A percentile compares a stretch with the other conserved stretches of the same genome.
phyloP scores from a whole-genome alignment of 306 rosid species.

The Macrotyloma uniflorum region DNA sequence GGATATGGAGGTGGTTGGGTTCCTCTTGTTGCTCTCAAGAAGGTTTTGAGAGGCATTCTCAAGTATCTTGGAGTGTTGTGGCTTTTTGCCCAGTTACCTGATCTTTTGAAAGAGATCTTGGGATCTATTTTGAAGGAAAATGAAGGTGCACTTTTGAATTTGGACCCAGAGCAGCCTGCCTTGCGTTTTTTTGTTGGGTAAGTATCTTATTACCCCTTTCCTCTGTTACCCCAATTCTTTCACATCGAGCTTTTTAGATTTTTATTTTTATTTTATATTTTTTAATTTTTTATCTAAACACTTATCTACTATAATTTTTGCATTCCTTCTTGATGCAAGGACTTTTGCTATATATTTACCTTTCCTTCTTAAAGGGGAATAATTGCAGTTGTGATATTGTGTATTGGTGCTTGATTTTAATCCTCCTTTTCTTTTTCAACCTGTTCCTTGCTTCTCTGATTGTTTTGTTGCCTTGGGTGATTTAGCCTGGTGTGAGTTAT shows the following conservation, averaged over 20 bases:
- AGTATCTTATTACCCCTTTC: conserved; percentile 26
- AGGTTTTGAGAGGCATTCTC: conserved; percentile 96
- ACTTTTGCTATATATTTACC: background rate
- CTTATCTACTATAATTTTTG: background rate
- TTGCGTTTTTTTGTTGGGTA: conserved; percentile 98
- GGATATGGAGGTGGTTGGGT: conserved; percentile 99
- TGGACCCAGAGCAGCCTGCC: conserved; percentile 99
- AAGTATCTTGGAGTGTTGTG: conserved; percentile 98
- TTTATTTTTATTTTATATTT: too few species aligned
- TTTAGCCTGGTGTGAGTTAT: background rate
- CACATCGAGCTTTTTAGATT: background rate
- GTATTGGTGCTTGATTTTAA: background rate
- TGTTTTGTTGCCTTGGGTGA: conserved; percentile 5
- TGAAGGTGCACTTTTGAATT: conserved; percentile 93
- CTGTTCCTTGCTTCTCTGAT: conserved; percentile 6
- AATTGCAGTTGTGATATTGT: background rate
- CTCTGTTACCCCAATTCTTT: background rate
- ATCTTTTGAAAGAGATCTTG: conserved; percentile 86
- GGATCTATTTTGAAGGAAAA: conserved; percentile 97
- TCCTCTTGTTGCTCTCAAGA: conserved; percentile 97
- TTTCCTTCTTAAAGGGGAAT: background rate
- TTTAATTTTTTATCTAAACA: background rate
- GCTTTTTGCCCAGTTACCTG: conserved; percentile 98
- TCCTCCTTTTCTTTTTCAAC: background rate
- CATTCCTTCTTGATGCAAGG: conserved; percentile 17